phyloP scores from a whole-genome alignment of 345 rosid species.

The Carallia brachiata region DNA sequence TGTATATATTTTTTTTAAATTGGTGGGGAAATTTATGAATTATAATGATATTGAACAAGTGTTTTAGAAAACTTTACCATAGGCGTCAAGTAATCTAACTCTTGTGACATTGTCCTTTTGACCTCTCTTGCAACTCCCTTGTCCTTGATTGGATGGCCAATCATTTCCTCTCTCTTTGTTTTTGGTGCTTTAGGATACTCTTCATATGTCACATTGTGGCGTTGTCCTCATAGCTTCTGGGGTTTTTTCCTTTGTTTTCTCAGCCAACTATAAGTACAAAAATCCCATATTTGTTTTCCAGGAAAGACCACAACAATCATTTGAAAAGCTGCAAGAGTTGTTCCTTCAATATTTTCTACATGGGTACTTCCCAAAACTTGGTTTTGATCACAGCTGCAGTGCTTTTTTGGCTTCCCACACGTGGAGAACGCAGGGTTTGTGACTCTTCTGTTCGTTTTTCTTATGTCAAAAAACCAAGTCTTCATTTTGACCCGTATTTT shows the following conservation, averaged over 20 bases:
- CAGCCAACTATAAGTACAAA: slow-evolving; percentile 15
- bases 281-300: no score
- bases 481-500: background rate
- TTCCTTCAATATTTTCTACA: slow-evolving; percentile 7
- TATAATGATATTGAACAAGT: no score
- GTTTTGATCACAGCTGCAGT: slow-evolving; percentile 17
- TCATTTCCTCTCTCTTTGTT: background rate
- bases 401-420: slow-evolving; percentile 14
- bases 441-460: background rate
- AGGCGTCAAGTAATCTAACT: no score
- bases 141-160: slow-evolving; percentile 16
- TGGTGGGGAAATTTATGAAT: no score
- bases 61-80: no score
- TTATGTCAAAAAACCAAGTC: background rate
- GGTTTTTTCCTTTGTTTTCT: slow-evolving; percentile 23
- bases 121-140: background rate
- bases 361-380: slow-evolving; percentile 28
- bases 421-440: slow-evolving; percentile 52
- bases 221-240: background rate
- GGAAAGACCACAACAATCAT: no score
- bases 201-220: background rate
- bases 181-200: slow-evolving; percentile 1
- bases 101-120: no score
- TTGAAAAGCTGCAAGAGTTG: background rate
- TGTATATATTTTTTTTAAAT: no score